Percentiles rank a stretch among this genome's conserved stretches.
phyloP scores from a whole-genome alignment of 208 protist genomes.

The Naegleria lovaniensis region DNA sequence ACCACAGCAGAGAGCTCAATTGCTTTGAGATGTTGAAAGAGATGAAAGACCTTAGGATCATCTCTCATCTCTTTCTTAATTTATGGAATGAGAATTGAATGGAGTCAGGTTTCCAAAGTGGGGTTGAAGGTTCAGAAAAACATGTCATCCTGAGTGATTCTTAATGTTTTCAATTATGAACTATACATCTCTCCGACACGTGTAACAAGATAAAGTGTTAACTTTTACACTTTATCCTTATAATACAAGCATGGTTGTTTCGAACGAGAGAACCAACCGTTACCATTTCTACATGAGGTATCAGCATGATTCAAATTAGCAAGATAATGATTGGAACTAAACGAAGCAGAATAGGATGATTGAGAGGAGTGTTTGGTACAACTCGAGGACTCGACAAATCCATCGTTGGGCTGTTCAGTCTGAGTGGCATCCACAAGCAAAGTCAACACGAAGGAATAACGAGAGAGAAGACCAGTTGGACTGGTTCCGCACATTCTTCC shows the following conservation, averaged over 20 bases:
- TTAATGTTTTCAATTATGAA: no score
- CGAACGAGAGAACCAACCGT: background rate
- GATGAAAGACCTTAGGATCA: no score
- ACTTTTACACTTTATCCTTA: background rate
- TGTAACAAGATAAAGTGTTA: background rate
- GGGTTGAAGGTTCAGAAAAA: no score
- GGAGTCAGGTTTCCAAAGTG: no score
- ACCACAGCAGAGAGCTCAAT: no score
- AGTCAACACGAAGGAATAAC: background rate
- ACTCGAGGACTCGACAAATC: background rate
- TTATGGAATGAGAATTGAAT: no score
- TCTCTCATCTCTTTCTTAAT: no score
- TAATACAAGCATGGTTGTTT: background rate
- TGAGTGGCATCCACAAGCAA: background rate
- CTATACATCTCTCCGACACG: no score
- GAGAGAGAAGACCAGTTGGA: background rate
- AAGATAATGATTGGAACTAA: background rate
- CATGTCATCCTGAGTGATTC: no score
- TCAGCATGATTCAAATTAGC: background rate
- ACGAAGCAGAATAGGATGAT: background rate
- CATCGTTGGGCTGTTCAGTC: background rate
- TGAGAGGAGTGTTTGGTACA: background rate
- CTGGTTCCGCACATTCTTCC: background rate
- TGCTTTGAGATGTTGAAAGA: no score
- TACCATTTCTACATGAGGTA: constrained; percentile 14